Evolutionary conservation across 768 basidiomycete species (phyloP), one percentile per base, ranked within the genome.

Genomic region (Tricholoma matsutake): DNA sequence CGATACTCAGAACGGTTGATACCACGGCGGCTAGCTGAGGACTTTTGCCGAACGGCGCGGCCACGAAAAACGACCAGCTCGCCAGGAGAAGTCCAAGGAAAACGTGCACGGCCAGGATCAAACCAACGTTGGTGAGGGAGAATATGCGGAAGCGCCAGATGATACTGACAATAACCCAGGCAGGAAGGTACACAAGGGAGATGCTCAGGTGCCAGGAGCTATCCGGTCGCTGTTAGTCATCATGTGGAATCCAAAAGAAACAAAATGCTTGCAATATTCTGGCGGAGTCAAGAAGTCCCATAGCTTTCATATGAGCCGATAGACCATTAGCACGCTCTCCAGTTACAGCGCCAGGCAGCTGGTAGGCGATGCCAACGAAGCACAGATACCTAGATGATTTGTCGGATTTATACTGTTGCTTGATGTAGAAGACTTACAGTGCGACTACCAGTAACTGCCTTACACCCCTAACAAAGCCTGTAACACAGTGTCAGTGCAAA

Each of bases 241-340:
- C 13, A 14, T 37, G 25, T 31, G 13, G 55, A 39, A 56, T 18
- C 39, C 31, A 16, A 16, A n/a, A n/a, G n/a, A 13, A 9, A 34
- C 9, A 37, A 45, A n/a, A 9, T 8, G 68, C 83, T 14, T 67
- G 84, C 82, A 85, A 61, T 53, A 89, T 82, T 37, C 89, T 80
- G 11, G 90, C 88, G 0, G 84, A 84, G 66, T 91, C 89, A 6
- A 82, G 72, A 13, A 92, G 78, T 7, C 91, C 91, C 91, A 93
- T 92, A 2, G 84, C 89, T 67, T 87, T 87, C 79, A 92, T 83
- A 67, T 92, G 89, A 7, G 83, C 75, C 0, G 91, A 91, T 32
- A 92, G 70, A 14, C 82, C 72, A 57, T 76, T 79, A 0, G 90
- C 86, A 43, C 89, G 79, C 70, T 93, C 91, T 5, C 78, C 79